Evolutionary conservation across 164 flowering plant genomes (phyloP).

Genomic region (Chloranthus sessilifolius): DNA sequence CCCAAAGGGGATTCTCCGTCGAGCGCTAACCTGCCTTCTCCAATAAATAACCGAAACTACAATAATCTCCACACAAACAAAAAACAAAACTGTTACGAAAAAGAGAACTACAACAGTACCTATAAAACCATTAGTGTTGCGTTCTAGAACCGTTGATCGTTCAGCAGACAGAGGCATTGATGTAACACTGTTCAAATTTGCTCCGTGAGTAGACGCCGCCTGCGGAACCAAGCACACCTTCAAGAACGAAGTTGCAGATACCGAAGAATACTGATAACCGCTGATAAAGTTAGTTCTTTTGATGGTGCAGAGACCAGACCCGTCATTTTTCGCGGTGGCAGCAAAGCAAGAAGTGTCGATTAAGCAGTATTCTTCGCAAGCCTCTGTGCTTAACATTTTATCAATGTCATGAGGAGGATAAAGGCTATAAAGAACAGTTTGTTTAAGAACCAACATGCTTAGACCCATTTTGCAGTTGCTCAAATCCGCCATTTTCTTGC

Average conservation of each 20-base stretch:
- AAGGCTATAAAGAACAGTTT: conserved; percentile 45
- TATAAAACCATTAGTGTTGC: conserved; percentile 16
- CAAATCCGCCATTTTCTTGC: conserved; percentile 48
- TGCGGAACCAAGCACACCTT: conserved; percentile 50
- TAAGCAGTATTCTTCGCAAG: conserved; percentile 35
- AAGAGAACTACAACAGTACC: conserved; percentile 27
- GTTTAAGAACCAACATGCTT: conserved; percentile 36
- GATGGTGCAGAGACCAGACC: conserved; percentile 50
- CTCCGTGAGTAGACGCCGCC: conserved; percentile 36
- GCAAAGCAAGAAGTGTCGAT: conserved; percentile 43
- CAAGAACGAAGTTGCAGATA: conserved; percentile 34
- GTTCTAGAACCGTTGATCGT: conserved; percentile 3
- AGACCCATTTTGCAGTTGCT: conserved; percentile 37
- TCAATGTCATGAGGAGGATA: conserved; percentile 50
- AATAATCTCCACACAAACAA: conserved; percentile 29
- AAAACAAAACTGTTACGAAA: conserved; percentile 24
- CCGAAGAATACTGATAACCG: conserved; percentile 34
- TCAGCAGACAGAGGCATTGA: conserved; percentile 9
- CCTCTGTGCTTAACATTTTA: conserved; percentile 33
- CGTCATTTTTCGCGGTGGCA: conserved; percentile 46
- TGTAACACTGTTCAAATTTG: conserved; percentile 17
- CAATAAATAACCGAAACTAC: conserved; percentile 25
- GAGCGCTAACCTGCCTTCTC: conserved; percentile 25
- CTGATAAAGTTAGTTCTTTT: conserved; percentile 43
- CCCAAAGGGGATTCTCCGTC: conserved; percentile 33